Evolutionary conservation across 139 green algal species (phyloP).

Genomic region (Nannochloris sp.): DNA sequence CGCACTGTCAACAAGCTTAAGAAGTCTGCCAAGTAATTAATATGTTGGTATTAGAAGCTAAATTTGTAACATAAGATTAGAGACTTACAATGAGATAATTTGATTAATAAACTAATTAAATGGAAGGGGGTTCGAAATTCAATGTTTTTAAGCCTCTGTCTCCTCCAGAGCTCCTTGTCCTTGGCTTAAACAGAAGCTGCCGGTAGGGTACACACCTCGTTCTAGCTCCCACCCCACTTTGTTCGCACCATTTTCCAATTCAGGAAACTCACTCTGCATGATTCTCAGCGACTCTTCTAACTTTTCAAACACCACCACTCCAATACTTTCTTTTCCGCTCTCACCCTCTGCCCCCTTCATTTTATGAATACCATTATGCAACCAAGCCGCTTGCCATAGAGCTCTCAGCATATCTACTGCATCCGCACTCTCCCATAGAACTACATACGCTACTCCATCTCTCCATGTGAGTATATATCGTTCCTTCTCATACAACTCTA

Average conservation of each 20-base stretch:
- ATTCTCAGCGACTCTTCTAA: conserved; percentile 14
- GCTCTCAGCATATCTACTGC: conserved; percentile 31
- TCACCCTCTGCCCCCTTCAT: background rate
- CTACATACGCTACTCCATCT: conserved; percentile 29
- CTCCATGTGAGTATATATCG: conserved; percentile 53
- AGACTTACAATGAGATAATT: conserved; percentile 19
- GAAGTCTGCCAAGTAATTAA: conserved; percentile 56
- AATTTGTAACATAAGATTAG: background rate
- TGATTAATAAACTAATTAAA: conserved; percentile 24
- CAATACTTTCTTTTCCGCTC: background rate
- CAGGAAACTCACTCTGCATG: conserved; percentile 11
- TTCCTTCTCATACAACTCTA: conserved; percentile 40
- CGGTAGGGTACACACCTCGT: background rate
- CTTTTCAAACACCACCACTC: background rate
- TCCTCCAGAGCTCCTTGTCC: background rate
- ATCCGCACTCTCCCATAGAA: conserved; percentile 36
- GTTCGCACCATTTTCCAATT: conserved; percentile 10
- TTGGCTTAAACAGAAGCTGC: background rate
- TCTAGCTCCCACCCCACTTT: conserved; percentile 21
- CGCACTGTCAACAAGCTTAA: conserved; percentile 63
- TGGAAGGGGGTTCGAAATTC: background rate
- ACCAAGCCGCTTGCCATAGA: conserved; percentile 59
- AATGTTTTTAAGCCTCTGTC: background rate
- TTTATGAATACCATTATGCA: too few species aligned
- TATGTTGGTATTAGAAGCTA: background rate